Percentiles rank a stretch among this genome's conserved stretches.
These are phyloP conservation scores for Thalassiosira pacifica DNA, from an alignment of 352 stramenopile genomes.

Conservation along the genomic window DNA sequence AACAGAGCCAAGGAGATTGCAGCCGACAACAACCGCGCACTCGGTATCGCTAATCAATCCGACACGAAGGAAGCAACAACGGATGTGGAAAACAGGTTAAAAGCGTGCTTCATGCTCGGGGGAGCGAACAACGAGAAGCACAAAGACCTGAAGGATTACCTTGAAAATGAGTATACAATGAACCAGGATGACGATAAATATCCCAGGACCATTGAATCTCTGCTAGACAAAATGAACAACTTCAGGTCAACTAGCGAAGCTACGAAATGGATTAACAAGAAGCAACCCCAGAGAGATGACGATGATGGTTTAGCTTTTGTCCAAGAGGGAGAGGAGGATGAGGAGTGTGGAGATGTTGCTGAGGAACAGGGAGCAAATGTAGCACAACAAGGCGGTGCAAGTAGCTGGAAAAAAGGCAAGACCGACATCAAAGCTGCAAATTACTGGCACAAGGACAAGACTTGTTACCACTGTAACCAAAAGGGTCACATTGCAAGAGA, in stretches of 20 bases:
- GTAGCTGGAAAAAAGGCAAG: too few relatives aligned
- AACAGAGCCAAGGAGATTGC: not conserved
- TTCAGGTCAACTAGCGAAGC: not conserved
- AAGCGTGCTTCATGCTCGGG: not conserved
- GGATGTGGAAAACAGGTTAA: not conserved
- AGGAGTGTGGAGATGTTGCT: too few relatives aligned
- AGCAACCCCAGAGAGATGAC: not conserved
- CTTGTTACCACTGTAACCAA: conserved; percentile 2
- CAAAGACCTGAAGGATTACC: not conserved
- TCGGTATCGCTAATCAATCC: not conserved
- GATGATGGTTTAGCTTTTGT: conserved; percentile 13
- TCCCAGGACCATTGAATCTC: not conserved
- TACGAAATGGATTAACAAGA: not conserved
- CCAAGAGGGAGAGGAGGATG: not conserved
- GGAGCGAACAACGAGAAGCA: not conserved
- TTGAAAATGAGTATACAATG: conserved; percentile 5
- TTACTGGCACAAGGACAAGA: not conserved
- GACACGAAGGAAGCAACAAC: not conserved
- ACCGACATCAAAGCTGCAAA: not conserved
- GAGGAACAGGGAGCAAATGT: not conserved
- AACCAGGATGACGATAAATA: not conserved
- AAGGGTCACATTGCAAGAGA: not conserved
- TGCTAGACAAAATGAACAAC: conserved; percentile 1
- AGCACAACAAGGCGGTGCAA: not conserved
- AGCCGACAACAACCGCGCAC: not conserved